These are phyloP conservation scores for Suhomyces yuchorum DNA, from an alignment of 1,139 yeast genomes.

Conservation along the genomic window DNA sequence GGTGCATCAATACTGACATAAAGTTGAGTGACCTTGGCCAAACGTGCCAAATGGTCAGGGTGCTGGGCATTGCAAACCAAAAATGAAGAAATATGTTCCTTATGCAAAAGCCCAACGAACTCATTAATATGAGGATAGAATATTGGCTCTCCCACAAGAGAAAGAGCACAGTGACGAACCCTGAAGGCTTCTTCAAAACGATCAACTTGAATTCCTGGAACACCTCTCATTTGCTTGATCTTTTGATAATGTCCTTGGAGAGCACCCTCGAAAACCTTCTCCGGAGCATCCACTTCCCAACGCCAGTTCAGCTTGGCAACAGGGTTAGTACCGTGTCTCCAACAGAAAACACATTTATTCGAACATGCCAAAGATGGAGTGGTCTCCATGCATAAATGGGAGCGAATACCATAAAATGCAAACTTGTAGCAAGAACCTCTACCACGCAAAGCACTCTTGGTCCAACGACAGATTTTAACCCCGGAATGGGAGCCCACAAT, in stretches of 20 bases:
- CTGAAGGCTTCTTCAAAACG: constrained; percentile 88
- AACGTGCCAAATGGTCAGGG: constrained; percentile 73
- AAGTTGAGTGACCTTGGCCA: constrained; percentile 81
- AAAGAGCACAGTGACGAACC: constrained; percentile 88
- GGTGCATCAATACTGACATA: constrained; percentile 95
- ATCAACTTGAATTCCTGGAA: constrained; percentile 89
- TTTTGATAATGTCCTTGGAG: constrained; percentile 86
- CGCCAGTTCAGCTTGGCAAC: constrained; percentile 92
- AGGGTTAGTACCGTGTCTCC: constrained; percentile 98
- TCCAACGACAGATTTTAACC: constrained; percentile 95
- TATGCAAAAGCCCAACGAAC: constrained; percentile 78
- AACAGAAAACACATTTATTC: constrained; percentile 93
- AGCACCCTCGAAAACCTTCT: constrained; percentile 81
- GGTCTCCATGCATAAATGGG: constrained; percentile 94
- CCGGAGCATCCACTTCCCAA: constrained; percentile 93
- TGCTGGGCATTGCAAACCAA: constrained; percentile 95
- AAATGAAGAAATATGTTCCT: constrained; percentile 76
- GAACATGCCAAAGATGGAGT: constrained; percentile 94
- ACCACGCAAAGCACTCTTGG: constrained; percentile 90
- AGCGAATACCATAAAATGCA: constrained; percentile 87
- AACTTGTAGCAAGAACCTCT: constrained; percentile 93
- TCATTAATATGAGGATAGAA: constrained; percentile 90
- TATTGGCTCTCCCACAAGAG: constrained; percentile 92
- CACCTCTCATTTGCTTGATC: constrained; percentile 92
- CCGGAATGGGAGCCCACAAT: constrained; percentile 95